Evolutionary conservation across 345 rosid genomes (phyloP), one percentile per base, ranked within the genome.

Genomic region (Populus ilicifolia): DNA sequence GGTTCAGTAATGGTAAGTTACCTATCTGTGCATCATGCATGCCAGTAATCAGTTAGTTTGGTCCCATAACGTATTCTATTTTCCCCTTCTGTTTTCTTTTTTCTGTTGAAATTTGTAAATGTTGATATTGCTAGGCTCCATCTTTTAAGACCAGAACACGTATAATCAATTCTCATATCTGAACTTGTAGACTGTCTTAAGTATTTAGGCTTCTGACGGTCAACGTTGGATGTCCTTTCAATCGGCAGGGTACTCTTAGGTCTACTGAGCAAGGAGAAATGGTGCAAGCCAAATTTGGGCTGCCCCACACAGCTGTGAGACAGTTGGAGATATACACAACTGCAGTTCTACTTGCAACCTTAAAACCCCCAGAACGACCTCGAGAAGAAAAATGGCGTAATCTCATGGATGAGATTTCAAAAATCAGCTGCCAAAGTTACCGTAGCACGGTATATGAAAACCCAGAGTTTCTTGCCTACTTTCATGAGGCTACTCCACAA

Each of bases 201-300:
- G 66, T 12, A 30, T 20, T 41, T 10, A 41, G 27, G 18, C 50
- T 56, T 52, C 43, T 64, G 44, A 54, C 29, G 20, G 29, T 20
- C 8, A 65, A 33, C 71, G 14, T 35, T 18, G 6, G 14, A 72
- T 67, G 27, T 2, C 14, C 21, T 67, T 54, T 41, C 59, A 67
- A 73, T 77, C 81, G 83, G 67, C 86, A 93, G 98, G 98, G 99
- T 13, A 90, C 99, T 48, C 88, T 95, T 38, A 86, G 99, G 69
- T 95, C 99, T 6, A 95, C 99, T 14, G 99, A 95, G 85, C 99
- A 95, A 89, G 99, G 98, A 75, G 99, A 95, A 87, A 95, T 95
- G 99, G 98, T 95, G 77, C 98, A 95, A 80, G 99, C 99, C 46
- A 95, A 95, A 86, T 95, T 95, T 81, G 99, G 99, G 64, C 85